Conservation (phyloP, 768 basidiomycete genomes). For the Pleurotus platypus region DNA sequence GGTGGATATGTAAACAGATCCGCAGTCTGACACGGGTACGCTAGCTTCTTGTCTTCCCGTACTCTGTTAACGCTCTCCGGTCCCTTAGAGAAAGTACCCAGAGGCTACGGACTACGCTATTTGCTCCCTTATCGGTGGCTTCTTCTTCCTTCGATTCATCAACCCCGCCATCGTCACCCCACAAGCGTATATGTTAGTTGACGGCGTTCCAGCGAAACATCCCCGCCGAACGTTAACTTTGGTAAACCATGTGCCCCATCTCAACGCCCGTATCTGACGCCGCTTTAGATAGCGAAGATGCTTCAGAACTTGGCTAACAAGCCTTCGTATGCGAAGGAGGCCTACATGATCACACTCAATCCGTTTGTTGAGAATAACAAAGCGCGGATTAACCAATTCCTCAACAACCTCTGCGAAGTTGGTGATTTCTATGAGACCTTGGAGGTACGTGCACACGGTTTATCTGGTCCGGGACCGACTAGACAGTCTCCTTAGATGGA, state of each 20-base stretch:
- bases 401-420: conserved; percentile 96
- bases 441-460: conserved; percentile 57
- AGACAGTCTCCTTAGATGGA: conserved; percentile 73
- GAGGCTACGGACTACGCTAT: conserved; percentile 98
- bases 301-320: conserved; percentile 99
- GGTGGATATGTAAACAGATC: conserved; percentile 99
- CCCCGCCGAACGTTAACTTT: conserved; percentile 94
- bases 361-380: conserved; percentile 99
- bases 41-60: conserved; percentile 12
- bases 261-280: background rate
- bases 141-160: conserved; percentile 99
- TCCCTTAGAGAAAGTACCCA: conserved; percentile 88
- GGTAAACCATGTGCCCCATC: conserved; percentile 38
- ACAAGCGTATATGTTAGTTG: conserved; percentile 99
- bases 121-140: conserved; percentile 97
- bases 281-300: conserved; percentile 93
- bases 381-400: conserved; percentile 93
- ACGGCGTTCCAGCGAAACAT: conserved; percentile 96
- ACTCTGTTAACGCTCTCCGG: conserved; percentile 8
- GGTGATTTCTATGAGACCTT: conserved; percentile 99
- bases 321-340: conserved; percentile 95
- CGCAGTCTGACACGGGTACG: conserved; percentile 89
- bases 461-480: background rate
- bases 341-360: conserved; percentile 97
- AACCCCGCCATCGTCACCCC: conserved; percentile 99